phyloP scores from a whole-genome alignment of 352 stramenopile species.

The Phytophthora multivora region DNA sequence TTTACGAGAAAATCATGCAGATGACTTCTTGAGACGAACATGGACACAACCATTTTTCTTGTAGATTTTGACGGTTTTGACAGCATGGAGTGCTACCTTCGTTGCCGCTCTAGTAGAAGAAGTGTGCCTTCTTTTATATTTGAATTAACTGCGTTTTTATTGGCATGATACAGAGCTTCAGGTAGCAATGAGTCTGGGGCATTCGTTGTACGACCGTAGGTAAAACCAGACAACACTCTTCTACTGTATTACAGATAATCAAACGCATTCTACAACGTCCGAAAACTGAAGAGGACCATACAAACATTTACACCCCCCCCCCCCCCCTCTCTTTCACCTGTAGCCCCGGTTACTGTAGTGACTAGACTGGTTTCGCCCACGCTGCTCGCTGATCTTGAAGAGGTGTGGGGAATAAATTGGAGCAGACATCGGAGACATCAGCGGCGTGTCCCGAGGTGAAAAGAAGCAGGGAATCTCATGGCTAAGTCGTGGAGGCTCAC shows the following conservation, averaged over 20 bases:
- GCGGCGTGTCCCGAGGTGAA: slow-evolving; percentile 39
- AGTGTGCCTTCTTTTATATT: no score
- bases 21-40: slow-evolving; percentile 57
- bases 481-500: slow-evolving; percentile 30
- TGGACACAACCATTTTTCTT: not conserved
- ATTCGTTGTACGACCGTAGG: no score
- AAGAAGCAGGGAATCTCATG: slow-evolving; percentile 53
- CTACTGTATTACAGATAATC: not conserved
- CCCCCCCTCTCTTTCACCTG: slow-evolving; percentile 15
- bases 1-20: slow-evolving; percentile 83
- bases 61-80: not conserved
- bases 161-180: no score
- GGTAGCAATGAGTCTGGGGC: no score
- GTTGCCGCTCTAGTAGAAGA: no score
- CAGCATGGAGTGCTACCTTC: not conserved
- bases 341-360: slow-evolving; percentile 24
- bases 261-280: not conserved
- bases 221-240: no score
- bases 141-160: not conserved
- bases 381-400: slow-evolving; percentile 37
- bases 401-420: slow-evolving; percentile 38
- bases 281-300: not conserved
- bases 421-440: slow-evolving; percentile 22
- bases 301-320: not conserved
- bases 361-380: slow-evolving; percentile 1